Evolutionary conservation across 192 early-diverging fungal genomes (phyloP).

Genomic region (Chytriomyces confervae): DNA sequence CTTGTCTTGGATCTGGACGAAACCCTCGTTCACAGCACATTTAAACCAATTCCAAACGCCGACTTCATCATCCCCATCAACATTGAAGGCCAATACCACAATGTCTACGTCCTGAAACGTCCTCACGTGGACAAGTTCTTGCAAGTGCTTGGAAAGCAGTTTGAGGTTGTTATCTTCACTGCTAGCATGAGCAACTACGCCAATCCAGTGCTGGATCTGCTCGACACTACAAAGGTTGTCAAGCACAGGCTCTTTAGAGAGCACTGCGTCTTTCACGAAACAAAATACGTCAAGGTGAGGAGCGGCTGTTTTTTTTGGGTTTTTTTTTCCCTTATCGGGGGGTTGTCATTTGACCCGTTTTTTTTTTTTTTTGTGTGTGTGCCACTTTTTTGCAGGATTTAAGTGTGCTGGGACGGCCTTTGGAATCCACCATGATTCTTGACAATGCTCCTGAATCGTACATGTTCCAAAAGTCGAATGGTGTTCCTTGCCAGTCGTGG

Average conservation of each 20-base stretch:
- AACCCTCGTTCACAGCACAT: constrained; percentile 90
- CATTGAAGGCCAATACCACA: constrained; percentile 84
- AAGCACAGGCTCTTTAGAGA: constrained; percentile 89
- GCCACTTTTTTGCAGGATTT: not conserved
- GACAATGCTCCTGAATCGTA: constrained; percentile 21
- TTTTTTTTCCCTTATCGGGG: no score
- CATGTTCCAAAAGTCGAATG: constrained; percentile 21
- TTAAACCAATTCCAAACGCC: constrained; percentile 75
- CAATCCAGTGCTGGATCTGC: constrained; percentile 85
- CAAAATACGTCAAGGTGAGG: constrained; percentile 83
- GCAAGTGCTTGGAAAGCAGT: constrained; percentile 78
- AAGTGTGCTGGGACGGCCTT: not conserved
- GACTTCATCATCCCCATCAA: constrained; percentile 88
- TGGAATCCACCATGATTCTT: constrained; percentile 23
- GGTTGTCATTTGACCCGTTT: not conserved
- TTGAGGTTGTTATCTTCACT: constrained; percentile 88
- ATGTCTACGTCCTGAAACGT: constrained; percentile 89
- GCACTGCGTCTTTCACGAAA: constrained; percentile 83
- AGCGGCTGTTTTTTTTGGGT: not conserved
- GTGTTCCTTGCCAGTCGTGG: constrained; percentile 24
- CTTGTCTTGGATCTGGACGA: constrained; percentile 91
- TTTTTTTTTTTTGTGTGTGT: no score
- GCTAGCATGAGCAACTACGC: constrained; percentile 91
- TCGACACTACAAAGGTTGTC: constrained; percentile 79
- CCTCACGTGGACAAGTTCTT: constrained; percentile 89